Evolutionary conservation across 164 flowering plant species (phyloP), one percentile per base, ranked within the genome.

Genomic region (Stephania cephalantha): DNA sequence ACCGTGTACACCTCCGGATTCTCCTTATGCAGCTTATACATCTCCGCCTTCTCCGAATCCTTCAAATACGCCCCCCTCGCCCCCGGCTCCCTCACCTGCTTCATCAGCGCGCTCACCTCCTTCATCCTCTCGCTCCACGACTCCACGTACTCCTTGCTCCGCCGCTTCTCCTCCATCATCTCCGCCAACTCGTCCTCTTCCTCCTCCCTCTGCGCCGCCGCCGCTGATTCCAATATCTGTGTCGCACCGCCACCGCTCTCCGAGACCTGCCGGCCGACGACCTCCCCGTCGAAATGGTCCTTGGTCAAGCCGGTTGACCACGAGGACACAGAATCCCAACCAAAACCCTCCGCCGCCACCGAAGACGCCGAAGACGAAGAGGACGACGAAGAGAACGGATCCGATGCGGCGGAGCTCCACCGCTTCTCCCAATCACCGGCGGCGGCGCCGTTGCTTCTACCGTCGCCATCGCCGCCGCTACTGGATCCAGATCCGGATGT

Each of bases 41-140:
- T 95, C 81, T 95, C 94, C 0, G 91, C 87, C 82, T 95, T 95
- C 80, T 91, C 98, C 0, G 90, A 89, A 74, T 95, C 98, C 85
- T 87, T 93, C 65, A 95, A 77, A 80, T 89, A 90, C 8, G 91
- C 85, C 0, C 97, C 95, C 71, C 98, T 83, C 1, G 90, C 90
- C 8, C 98, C 98, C 35, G 98, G 98, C 85, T 93, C 94, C 45
- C 77, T 79, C 46, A 88, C 91, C 83, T 92, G 97, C 86, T 88
- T 87, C 89, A 92, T 17, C 78, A 91, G 71, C 45, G 78, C 79
- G 42, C 74, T 70, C 71, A 73, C 75, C 70, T 91, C 93, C 66
- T 64, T 66, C 87, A 88, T 75, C 79, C 86, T 79, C 53, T 85
- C 80, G 1, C 55, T 81, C 94, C 89, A 86, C 1, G 88, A 81